Evolutionary conservation across 2,329 filamentous ascomycete species (phyloP).

Genomic region (Microascus cirrosus): DNA sequence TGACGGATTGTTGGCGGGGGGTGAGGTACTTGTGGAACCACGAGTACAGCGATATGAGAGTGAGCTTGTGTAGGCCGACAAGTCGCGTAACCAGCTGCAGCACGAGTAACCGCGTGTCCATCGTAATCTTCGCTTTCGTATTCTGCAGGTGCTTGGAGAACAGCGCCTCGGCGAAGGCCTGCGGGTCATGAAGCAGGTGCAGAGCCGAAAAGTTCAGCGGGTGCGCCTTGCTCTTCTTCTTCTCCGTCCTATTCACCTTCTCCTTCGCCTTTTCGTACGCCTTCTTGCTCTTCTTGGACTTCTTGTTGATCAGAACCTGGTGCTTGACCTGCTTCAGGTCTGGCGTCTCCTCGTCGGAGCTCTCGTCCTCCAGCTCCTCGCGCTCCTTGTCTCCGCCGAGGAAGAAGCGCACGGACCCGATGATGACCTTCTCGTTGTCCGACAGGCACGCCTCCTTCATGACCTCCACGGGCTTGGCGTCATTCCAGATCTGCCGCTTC

Average conservation of each 20-base stretch:
- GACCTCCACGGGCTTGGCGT: slow-evolving; percentile 88
- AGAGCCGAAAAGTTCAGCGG: slow-evolving; percentile 92
- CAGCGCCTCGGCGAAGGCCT: slow-evolving; percentile 81
- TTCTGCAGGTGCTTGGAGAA: slow-evolving; percentile 89
- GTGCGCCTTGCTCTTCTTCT: slow-evolving; percentile 79
- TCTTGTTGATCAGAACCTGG: slow-evolving; percentile 88
- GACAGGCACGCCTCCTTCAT: slow-evolving; percentile 90
- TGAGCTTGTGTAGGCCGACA: slow-evolving; percentile 86
- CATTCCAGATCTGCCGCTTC: slow-evolving; percentile 94
- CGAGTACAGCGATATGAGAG: slow-evolving; percentile 81
- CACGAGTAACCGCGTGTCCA: slow-evolving; percentile 84
- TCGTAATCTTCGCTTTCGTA: slow-evolving; percentile 69
- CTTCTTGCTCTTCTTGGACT: slow-evolving; percentile 77
- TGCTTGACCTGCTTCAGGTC: slow-evolving; percentile 78
- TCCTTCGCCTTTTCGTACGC: slow-evolving; percentile 69
- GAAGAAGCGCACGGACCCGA: slow-evolving; percentile 86
- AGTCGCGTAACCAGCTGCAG: slow-evolving; percentile 84
- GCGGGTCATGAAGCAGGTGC: slow-evolving; percentile 86
- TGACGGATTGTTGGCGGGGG: slow-evolving; percentile 79
- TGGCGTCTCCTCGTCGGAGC: slow-evolving; percentile 66
- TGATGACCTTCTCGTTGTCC: slow-evolving; percentile 85
- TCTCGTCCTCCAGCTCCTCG: slow-evolving; percentile 84
- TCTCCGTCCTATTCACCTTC: slow-evolving; percentile 73
- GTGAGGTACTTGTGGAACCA: slow-evolving; percentile 93
- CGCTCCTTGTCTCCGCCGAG: slow-evolving; percentile 91